Conservation (phyloP, 2,329 filamentous ascomycete species). For the Fonsecaea monophora region DNA sequence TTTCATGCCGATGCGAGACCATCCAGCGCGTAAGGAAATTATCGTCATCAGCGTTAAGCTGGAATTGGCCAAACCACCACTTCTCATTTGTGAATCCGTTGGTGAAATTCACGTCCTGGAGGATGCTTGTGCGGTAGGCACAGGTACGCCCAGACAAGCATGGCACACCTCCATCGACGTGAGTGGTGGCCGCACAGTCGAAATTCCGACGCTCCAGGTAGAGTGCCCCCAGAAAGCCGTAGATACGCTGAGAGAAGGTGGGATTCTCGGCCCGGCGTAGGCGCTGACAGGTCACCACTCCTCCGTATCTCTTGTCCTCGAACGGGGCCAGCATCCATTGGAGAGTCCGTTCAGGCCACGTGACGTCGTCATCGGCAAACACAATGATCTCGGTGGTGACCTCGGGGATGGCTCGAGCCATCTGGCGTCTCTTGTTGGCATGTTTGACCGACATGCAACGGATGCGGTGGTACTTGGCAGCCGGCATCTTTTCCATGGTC, state of each 20-base stretch:
- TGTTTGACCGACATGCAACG: constrained; percentile 68
- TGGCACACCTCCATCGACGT: constrained; percentile 93
- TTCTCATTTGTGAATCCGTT: constrained; percentile 90
- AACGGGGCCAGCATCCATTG: constrained; percentile 94
- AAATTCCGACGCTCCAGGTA: constrained; percentile 96
- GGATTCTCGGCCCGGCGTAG: constrained; percentile 72
- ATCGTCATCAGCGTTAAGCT: constrained; percentile 94
- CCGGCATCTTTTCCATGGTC: constrained; percentile 62
- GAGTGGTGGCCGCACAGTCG: constrained; percentile 93
- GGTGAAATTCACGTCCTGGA: constrained; percentile 83
- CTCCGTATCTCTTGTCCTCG: constrained; percentile 80
- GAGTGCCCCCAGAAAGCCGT: constrained; percentile 87
- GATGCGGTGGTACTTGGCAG: constrained; percentile 40
- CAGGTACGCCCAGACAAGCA: constrained; percentile 95
- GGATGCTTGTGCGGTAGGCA: constrained; percentile 86
- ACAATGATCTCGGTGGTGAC: constrained; percentile 85
- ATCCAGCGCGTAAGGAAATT: constrained; percentile 98
- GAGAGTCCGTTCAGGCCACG: constrained; percentile 83
- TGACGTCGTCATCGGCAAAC: constrained; percentile 95
- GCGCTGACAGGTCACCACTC: constrained; percentile 89
- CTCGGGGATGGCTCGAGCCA: constrained; percentile 86
- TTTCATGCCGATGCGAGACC: constrained; percentile 90
- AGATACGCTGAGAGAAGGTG: constrained; percentile 68
- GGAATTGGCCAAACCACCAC: constrained; percentile 78
- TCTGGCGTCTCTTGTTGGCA: constrained; percentile 93